phyloP scores from a whole-genome alignment of 768 basidiomycete species.

The Termitomyces sp. region DNA sequence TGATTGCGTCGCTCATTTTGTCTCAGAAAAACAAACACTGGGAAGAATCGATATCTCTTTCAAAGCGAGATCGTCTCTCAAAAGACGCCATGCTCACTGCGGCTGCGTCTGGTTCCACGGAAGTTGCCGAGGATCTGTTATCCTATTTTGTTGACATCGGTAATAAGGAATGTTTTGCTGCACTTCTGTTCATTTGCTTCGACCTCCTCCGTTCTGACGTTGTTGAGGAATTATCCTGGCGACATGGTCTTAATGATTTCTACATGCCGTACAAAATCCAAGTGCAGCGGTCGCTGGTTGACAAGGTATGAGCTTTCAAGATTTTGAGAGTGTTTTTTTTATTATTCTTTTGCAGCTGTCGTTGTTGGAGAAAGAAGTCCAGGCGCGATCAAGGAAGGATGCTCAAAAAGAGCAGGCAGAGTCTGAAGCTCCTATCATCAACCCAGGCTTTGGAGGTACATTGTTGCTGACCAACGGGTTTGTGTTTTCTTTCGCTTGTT shows the following conservation, averaged over 20 bases:
- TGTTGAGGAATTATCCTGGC: conserved; percentile 95
- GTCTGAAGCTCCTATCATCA: conserved; percentile 82
- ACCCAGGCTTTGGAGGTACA: conserved; percentile 59
- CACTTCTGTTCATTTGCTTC: conserved; percentile 86
- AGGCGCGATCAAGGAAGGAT: conserved; percentile 83
- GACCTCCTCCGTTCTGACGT: conserved; percentile 91
- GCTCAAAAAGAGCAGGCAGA: conserved; percentile 86
- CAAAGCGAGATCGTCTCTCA: conserved; percentile 95
- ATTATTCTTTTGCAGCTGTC: conserved; percentile 41
- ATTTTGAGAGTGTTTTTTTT: neutral
- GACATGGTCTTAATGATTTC: conserved; percentile 93
- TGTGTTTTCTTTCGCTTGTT: conserved; percentile 25
- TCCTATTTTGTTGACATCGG: conserved; percentile 98
- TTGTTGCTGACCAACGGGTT: conserved; percentile 72
- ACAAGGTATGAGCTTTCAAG: conserved; percentile 45
- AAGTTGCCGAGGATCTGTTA: conserved; percentile 91
- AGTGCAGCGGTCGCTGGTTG: conserved; percentile 70
- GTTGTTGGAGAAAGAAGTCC: conserved; percentile 82
- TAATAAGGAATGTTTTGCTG: conserved; percentile 96
- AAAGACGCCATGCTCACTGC: conserved; percentile 96
- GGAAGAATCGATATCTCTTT: conserved; percentile 94
- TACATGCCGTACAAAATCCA: conserved; percentile 97
- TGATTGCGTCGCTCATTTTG: neutral
- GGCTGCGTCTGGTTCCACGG: conserved; percentile 73
- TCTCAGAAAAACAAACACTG: conserved; percentile 86